Percentiles rank a stretch among this genome's conserved stretches.
These are phyloP conservation scores for Linnemannia zychae DNA, from an alignment of 192 early-diverging fungal species.

Conservation along the genomic window DNA sequence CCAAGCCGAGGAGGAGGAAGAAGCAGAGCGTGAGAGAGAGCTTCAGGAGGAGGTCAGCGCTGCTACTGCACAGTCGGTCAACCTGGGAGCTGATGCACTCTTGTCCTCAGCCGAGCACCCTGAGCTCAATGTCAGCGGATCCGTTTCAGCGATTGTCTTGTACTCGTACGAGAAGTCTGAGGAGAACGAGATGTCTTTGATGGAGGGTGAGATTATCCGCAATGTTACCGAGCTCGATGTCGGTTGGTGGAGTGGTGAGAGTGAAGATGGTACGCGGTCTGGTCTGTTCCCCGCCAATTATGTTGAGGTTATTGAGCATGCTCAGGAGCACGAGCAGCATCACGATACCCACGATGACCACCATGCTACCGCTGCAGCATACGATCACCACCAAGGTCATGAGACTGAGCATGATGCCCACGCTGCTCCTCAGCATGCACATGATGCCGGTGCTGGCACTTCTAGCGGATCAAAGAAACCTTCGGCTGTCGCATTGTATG, in stretches of 20 bases:
- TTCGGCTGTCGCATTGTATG: constrained; percentile 78
- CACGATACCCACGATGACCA: not conserved
- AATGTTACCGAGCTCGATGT: constrained; percentile 87
- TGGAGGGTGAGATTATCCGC: constrained; percentile 85
- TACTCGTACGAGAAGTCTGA: constrained; percentile 85
- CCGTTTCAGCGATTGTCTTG: constrained; percentile 74
- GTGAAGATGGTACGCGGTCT: constrained; percentile 75
- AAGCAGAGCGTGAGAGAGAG: constrained; percentile 18
- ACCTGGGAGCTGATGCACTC: constrained; percentile 29
- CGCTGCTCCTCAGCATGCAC: constrained; percentile 29
- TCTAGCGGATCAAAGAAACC: constrained; percentile 45
- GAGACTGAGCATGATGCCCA: constrained; percentile 3
- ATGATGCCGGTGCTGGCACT: constrained; percentile 15
- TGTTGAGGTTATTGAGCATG: constrained; percentile 67
- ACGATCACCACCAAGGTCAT: not conserved
- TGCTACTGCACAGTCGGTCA: constrained; percentile 18
- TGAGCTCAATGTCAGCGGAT: constrained; percentile 9
- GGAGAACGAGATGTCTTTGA: constrained; percentile 87
- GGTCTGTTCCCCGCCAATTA: constrained; percentile 89
- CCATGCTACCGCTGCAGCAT: not conserved
- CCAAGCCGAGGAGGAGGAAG: constrained; percentile 55
- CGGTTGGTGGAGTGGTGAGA: constrained; percentile 94
- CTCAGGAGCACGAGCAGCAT: constrained; percentile 22
- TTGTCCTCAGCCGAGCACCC: constrained; percentile 31
- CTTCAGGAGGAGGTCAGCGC: constrained; percentile 31